These are phyloP conservation scores for Rubus idaeus DNA, from an alignment of 306 rosid genomes.

Conservation along the genomic window DNA sequence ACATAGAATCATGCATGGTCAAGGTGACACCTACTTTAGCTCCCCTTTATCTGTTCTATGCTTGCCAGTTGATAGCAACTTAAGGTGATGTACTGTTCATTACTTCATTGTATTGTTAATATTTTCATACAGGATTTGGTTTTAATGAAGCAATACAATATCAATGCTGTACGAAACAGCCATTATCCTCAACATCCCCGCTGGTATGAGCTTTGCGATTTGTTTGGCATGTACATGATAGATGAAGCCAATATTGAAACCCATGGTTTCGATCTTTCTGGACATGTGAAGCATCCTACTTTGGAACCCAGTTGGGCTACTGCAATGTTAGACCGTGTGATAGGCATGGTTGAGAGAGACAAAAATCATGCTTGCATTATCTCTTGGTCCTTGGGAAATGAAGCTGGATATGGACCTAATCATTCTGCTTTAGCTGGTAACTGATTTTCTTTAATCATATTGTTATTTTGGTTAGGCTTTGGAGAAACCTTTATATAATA, in stretches of 20 bases:
- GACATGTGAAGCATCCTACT: constrained; percentile 83
- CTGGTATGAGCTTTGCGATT: constrained; percentile 93
- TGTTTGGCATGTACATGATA: constrained; percentile 96
- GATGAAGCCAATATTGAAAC: constrained; percentile 99
- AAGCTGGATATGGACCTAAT: constrained; percentile 92
- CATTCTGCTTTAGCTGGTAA: constrained; percentile 87
- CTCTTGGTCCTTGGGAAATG: constrained; percentile 91
- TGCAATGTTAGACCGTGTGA: constrained; percentile 95
- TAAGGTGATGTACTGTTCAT: constrained; percentile 16
- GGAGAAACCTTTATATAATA: neutral
- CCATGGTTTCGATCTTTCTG: constrained; percentile 73
- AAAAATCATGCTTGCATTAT: constrained; percentile 89
- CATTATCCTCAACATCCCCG: constrained; percentile 99
- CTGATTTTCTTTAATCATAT: constrained; percentile 12
- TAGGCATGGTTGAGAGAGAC: constrained; percentile 98
- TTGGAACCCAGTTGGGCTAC: constrained; percentile 84
- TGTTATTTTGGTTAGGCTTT: neutral
- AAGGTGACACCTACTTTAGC: constrained; percentile 49
- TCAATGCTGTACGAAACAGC: constrained; percentile 95
- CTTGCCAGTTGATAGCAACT: constrained; percentile 7
- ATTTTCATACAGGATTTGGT: constrained; percentile 70
- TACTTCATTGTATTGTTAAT: constrained; percentile 6
- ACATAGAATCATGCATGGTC: constrained; percentile 91
- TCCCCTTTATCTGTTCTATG: neutral
- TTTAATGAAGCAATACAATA: constrained; percentile 84